Evolutionary conservation across 169 alveolate genomes (phyloP), one percentile per base, ranked within the genome.

Genomic region (Plasmodium vivax): DNA sequence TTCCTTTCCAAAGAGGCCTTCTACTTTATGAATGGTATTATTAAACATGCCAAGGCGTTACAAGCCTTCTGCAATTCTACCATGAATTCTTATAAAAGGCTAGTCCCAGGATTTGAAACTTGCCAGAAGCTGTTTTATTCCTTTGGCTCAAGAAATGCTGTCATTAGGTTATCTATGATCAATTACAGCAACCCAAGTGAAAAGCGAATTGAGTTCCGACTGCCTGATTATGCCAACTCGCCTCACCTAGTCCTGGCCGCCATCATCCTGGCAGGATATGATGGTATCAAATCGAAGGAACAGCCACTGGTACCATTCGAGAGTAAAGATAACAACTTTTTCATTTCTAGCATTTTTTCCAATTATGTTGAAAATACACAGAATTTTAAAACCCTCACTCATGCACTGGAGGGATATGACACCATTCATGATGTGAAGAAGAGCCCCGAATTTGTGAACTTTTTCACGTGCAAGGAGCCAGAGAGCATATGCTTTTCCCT

Each of bases 101-200:
- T 97, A 54, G 97, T 96, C 54, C 94, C 96, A 23, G 98, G 98
- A 23, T 96, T 91, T 85, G 98, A 96, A 85, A 96, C 98, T 2
- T 97, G 98, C 9, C 88, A 93, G 38, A 90, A 84, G 30, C 92
- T 97, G 30, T 84, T 95, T 43, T 96, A 95, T 85, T 95, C 97
- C 27, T 95, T 88, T 92, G 98, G 98, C n/a, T 96, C 97, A 4
- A 84, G 98, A 82, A 85, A 93, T 74, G 97, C 98, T n/a, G 98
- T 97, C 51, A 95, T 97, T n/a, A 83, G 98, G 47, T 93, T 97
- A 45, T 97, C 98, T 9, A 38, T 94, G 19, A 83, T 93, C 36
- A 94, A 93, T 30, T 82, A 83, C 23, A 73, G 73, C 62, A 92
- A 81, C 41, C 79, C 93, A 4, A 83, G 87, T 43, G 93, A 96